A percentile compares a stretch with the other conserved stretches of the same genome.
Evolutionary conservation across 768 basidiomycete species (phyloP).

Genomic region (Calocera viscosa): DNA sequence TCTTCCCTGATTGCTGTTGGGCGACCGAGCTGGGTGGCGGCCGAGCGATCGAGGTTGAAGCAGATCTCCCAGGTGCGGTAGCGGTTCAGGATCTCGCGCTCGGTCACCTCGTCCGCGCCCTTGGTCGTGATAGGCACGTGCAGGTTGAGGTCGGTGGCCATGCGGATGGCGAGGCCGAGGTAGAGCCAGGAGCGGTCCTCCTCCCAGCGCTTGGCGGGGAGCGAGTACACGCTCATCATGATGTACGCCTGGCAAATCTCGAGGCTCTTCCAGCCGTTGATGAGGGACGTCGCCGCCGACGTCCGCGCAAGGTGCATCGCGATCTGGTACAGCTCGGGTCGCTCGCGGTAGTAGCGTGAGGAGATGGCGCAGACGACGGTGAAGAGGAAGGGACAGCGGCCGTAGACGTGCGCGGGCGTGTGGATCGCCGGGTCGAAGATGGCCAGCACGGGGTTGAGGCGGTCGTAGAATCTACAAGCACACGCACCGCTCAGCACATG

Average conservation of each 20-base stretch:
- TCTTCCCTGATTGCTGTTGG: constrained; percentile 82
- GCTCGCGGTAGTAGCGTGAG: constrained; percentile 64
- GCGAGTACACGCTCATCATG: constrained; percentile 68
- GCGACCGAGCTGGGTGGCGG: constrained; percentile 80
- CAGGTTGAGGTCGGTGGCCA: constrained; percentile 81
- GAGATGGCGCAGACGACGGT: constrained; percentile 85
- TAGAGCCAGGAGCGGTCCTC: constrained; percentile 85
- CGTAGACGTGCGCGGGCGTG: constrained; percentile 54
- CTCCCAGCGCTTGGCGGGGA: constrained; percentile 74
- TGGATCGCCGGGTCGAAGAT: constrained; percentile 72
- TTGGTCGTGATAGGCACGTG: constrained; percentile 56
- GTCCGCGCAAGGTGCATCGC: constrained; percentile 84
- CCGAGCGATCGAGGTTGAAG: constrained; percentile 77
- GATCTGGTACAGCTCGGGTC: constrained; percentile 73
- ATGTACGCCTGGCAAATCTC: constrained; percentile 88
- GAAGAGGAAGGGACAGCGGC: constrained; percentile 79
- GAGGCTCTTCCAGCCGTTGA: constrained; percentile 75
- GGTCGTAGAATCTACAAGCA: constrained; percentile 36
- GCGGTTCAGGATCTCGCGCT: constrained; percentile 73
- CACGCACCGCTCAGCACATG: constrained; percentile 8
- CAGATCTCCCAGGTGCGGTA: constrained; percentile 85
- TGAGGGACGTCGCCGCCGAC: constrained; percentile 65
- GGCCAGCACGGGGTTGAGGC: constrained; percentile 60
- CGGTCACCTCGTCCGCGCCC: constrained; percentile 60
- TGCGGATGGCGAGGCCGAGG: constrained; percentile 74